These are phyloP conservation scores for Aspergillus hortae DNA, from an alignment of 2,329 filamentous ascomycete species.

Conservation along the genomic window DNA sequence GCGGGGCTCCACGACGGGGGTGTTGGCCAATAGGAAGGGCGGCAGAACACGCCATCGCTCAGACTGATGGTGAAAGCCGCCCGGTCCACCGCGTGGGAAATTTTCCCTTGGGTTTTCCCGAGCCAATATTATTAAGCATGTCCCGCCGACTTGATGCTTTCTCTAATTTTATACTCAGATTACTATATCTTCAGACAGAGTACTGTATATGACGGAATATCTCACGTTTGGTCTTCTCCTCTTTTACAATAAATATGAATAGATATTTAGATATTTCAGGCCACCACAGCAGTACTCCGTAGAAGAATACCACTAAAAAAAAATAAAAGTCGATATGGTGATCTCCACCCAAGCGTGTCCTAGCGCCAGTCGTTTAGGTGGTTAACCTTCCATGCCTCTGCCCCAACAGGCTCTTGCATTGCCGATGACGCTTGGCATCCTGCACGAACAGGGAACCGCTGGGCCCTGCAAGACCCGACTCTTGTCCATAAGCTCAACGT, in stretches of 20 bases:
- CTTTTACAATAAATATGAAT: no score
- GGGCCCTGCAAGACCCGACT: background rate
- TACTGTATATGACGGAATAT: no score
- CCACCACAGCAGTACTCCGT: no score
- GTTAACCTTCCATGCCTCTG: background rate
- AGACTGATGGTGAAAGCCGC: slow-evolving; percentile 27
- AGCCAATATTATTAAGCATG: no score
- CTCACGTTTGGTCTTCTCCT: no score
- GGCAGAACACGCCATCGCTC: slow-evolving; percentile 31
- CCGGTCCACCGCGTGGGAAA: slow-evolving; percentile 15
- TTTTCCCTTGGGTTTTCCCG: background rate
- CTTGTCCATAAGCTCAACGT: background rate
- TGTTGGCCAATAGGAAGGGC: slow-evolving; percentile 21
- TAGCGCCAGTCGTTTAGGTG: background rate
- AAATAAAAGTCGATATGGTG: background rate
- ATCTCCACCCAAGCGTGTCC: background rate
- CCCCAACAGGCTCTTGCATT: slow-evolving; percentile 2
- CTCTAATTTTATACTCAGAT: no score
- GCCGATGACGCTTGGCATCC: slow-evolving; percentile 10
- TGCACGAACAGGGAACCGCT: background rate
- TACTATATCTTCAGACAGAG: no score
- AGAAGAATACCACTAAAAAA: background rate
- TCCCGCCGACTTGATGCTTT: no score
- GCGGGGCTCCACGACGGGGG: background rate
- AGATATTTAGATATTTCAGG: no score